Evolutionary conservation across 768 basidiomycete genomes (phyloP), one percentile per base, ranked within the genome.

Genomic region (Termitomyces sp.): DNA sequence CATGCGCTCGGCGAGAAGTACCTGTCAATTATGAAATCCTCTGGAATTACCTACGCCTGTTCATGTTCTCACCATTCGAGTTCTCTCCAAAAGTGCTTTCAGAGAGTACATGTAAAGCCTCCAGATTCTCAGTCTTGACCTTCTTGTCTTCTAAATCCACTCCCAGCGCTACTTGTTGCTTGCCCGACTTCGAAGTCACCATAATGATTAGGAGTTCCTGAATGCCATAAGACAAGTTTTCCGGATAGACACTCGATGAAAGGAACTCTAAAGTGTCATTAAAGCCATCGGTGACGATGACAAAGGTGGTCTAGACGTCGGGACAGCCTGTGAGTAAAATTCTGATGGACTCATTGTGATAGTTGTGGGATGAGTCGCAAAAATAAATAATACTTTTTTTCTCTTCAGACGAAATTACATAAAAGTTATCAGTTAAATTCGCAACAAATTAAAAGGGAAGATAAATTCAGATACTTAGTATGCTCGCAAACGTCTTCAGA

Each of bases 321-420:
- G 16, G 26, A 44, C 32, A 47, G 52, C 52, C 57, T 58, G 52
- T 58, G 51, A 53, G 52, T 53, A 33, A 58, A 32, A 53, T 46
- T 34, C 37, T 47, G 51, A 53, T 53, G 36, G 27, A 12, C 20
- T 2, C 45, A 46, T 42, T 32, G n/a, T 58, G 45, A 58, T 58
- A 27, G 57, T 46, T 54, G 45, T 33, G 40, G 37, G 39, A 34
- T 24, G 46, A 53, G 45, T 13, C 2, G 10, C 9, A 39, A 48
- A 27, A 46, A 58, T 40, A 53, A 54, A 30, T 53, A 47, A n/a
- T n/a, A n/a, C n/a, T 47, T 53, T 48, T n/a, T 47, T 49, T 24
- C 24, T 45, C 16, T 27, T 20, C 33, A 32, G 22, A 9, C 49
- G 34, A 50, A 49, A 47, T 30, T 30, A n/a, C n/a, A n/a, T n/a